Evolutionary conservation across 371 early-diverging fungal species (phyloP).

Genomic region (Sporodiniella umbellata): DNA sequence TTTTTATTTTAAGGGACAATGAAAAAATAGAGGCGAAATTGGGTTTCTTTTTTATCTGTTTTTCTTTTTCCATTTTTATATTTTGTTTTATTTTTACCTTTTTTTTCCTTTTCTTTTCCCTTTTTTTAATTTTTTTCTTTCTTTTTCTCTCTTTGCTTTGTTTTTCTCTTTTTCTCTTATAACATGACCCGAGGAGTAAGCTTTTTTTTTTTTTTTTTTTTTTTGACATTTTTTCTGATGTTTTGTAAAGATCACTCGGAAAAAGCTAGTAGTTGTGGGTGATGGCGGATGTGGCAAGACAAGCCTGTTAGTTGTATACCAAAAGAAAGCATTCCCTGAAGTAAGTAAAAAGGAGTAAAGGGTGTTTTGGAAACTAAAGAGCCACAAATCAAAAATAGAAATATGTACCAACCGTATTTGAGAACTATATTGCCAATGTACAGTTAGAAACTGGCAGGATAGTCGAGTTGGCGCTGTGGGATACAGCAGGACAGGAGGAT

Average conservation of each 20-base stretch:
- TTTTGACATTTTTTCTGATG: not conserved
- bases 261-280: constrained; percentile 56
- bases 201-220: not conserved
- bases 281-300: constrained; percentile 86
- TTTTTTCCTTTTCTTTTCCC: not conserved
- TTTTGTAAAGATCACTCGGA: constrained; percentile 43
- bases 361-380: too few relatives aligned
- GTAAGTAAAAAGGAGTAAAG: constrained; percentile 26
- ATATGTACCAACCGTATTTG: constrained; percentile 77
- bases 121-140: constrained; percentile 1
- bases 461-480: constrained; percentile 68
- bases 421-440: constrained; percentile 67
- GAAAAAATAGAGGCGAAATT: constrained; percentile 3
- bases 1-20: not conserved
- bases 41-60: constrained; percentile 6
- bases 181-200: not conserved
- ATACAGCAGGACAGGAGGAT: constrained; percentile 91
- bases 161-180: not conserved
- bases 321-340: constrained; percentile 81
- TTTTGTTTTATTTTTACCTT: too few relatives aligned
- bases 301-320: constrained; percentile 79
- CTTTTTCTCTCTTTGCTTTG: not conserved
- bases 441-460: constrained; percentile 58
- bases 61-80: too few relatives aligned
- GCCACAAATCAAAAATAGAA: constrained; percentile 25